phyloP scores from a whole-genome alignment of 805 yeast genomes.

The Lipomyces sp. region DNA sequence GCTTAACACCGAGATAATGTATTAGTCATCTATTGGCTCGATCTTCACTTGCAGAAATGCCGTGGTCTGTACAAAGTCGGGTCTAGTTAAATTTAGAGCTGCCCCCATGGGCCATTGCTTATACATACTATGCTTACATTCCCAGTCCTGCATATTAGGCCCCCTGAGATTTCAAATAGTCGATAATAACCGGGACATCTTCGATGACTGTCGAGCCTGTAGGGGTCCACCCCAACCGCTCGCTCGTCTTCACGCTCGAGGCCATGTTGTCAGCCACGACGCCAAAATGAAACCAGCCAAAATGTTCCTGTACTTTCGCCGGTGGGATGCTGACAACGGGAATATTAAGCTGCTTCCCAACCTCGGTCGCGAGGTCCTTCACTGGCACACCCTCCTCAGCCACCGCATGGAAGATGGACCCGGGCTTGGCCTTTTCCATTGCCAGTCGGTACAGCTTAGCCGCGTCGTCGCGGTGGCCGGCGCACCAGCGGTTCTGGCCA shows the following conservation, averaged over 20 bases:
- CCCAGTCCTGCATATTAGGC: not conserved
- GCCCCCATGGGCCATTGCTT: not conserved
- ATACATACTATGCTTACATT: not conserved
- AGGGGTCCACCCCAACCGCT: constrained; percentile 5
- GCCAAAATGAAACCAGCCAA: constrained; percentile 2
- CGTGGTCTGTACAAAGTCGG: not conserved
- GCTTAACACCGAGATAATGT: no score
- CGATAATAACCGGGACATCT: not conserved
- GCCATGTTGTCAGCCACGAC: not conserved
- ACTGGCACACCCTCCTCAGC: not conserved
- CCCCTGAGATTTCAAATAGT: not conserved
- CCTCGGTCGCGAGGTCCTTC: constrained; percentile 3
- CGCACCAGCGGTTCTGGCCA: constrained; percentile 4
- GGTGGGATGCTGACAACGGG: constrained; percentile 5
- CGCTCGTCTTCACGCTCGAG: not conserved
- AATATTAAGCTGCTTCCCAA: not conserved
- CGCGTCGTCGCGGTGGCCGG: constrained; percentile 4
- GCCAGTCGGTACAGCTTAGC: constrained; percentile 1
- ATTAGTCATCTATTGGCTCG: constrained; percentile 1
- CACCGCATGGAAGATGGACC: constrained; percentile 1
- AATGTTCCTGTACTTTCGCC: not conserved
- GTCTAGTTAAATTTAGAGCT: not conserved
- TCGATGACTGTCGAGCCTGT: not conserved
- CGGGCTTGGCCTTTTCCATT: constrained; percentile 1
- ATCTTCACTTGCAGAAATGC: not conserved